Evolutionary conservation across 345 rosid species (phyloP), one percentile per base, ranked within the genome.

Genomic region (Gossypium rotundifolium): DNA sequence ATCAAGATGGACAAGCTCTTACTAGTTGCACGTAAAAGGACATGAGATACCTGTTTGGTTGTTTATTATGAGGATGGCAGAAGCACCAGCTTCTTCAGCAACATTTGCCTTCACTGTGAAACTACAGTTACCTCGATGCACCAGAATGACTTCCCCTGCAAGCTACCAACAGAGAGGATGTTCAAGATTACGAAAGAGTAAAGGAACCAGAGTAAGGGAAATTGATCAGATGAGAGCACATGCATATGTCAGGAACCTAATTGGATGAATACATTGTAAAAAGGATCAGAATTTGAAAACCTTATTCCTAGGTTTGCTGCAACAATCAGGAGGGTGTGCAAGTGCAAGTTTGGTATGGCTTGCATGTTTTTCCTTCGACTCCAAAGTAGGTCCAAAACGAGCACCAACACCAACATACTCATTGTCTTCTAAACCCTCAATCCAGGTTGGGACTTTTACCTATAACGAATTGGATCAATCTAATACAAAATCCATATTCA

Each of bases 341-440:
- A 87, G 53, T 42, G 78, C 81, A 77, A 90, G 83, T 75, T 38
- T 81, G 33, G 84, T 82, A 44, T 59, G 79, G 71, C 74, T 85
- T 60, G 92, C 92, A 74, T 87, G 87, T 67, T 85, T 90, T 79
- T 90, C 94, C 79, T 88, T 85, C 0, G 92, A 83, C 67, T 85
- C 94, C 85, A 90, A 81, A 2, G 90, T 87, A 66, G 60, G 84
- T 70, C 94, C 94, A 71, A 90, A 90, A 48, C 94, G 94, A 78
- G 92, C 94, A 69, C 94, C 92, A 51, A 90, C 88, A 74, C 94
- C 94, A 77, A 88, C 94, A 78, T 88, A 88, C 79, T 90, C 94
- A 38, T 59, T 69, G 27, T 82, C 85, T 83, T 82, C 87, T 11
- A 82, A 76, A 20, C 78, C 78, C 81, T 88, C 74, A 75, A 90